Evolutionary conservation across 2,329 filamentous ascomycete genomes (phyloP).

Genomic region (Chaetomium sp.): DNA sequence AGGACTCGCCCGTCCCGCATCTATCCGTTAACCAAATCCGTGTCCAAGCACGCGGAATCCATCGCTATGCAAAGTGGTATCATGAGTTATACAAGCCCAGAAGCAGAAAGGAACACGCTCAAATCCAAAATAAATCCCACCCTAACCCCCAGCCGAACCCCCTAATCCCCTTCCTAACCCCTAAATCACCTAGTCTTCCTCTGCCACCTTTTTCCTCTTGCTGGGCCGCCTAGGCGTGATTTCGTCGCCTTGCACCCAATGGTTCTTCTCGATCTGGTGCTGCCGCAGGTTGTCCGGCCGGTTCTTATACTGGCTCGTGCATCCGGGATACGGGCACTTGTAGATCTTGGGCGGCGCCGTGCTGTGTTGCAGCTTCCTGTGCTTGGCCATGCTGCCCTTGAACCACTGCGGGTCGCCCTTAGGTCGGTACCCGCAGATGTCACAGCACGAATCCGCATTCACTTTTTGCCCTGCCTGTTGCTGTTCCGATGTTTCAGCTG

Average conservation of each 20-base stretch:
- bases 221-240: slow-evolving; percentile 42
- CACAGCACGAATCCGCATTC: slow-evolving; percentile 51
- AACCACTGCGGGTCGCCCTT: slow-evolving; percentile 62
- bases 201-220: slow-evolving; percentile 51
- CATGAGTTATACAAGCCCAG: slow-evolving; percentile 14
- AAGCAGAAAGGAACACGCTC: neutral
- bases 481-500: slow-evolving; percentile 10
- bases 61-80: slow-evolving; percentile 22
- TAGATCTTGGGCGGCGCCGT: slow-evolving; percentile 53
- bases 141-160: too few relatives aligned
- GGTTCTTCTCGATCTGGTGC: slow-evolving; percentile 59
- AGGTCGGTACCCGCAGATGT: slow-evolving; percentile 57
- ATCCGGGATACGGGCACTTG: slow-evolving; percentile 56
- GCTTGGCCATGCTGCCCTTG: slow-evolving; percentile 60
- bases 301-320: slow-evolving; percentile 58
- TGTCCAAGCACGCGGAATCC: neutral
- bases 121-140: neutral
- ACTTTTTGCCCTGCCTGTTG: slow-evolving; percentile 32
- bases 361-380: slow-evolving; percentile 58
- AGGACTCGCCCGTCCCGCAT: slow-evolving; percentile 2
- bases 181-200: slow-evolving; percentile 16
- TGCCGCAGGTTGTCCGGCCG: slow-evolving; percentile 58
- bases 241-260: slow-evolving; percentile 53
- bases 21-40: neutral
- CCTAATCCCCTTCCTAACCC: neutral